Conservation (phyloP, 805 yeast genomes). For the Metschnikowia sp. region DNA sequence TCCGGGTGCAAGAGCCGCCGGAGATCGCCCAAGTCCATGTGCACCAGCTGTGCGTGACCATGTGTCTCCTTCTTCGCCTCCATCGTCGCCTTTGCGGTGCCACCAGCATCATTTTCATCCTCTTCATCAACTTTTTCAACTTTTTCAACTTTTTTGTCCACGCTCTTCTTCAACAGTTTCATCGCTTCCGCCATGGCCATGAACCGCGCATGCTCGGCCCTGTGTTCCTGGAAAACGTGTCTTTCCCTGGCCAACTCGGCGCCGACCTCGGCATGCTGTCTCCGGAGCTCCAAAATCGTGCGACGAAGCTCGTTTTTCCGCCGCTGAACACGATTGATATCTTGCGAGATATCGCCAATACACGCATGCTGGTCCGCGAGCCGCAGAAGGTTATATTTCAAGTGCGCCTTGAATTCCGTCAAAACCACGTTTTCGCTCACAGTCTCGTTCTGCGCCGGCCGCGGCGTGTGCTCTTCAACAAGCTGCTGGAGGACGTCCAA, state of each 20-base stretch:
- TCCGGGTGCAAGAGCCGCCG: slow-evolving; percentile 5
- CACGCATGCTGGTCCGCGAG: slow-evolving; percentile 34
- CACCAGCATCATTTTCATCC: no score
- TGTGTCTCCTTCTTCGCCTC: no score
- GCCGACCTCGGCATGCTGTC: slow-evolving; percentile 31
- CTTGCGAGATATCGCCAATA: slow-evolving; percentile 28
- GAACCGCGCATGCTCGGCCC: slow-evolving; percentile 17
- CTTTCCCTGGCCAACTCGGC: slow-evolving; percentile 29
- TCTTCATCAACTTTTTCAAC: no score
- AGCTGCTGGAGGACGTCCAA: slow-evolving; percentile 37
- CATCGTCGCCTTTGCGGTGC: no score
- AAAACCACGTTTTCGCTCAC: slow-evolving; percentile 25
- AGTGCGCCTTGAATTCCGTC: slow-evolving; percentile 30
- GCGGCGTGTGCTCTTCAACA: slow-evolving; percentile 28
- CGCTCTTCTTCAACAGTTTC: neutral
- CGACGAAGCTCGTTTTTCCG: slow-evolving; percentile 30
- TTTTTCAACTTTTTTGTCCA: no score
- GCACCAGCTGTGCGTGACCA: neutral
- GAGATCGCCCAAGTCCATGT: slow-evolving; percentile 4
- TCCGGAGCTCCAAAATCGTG: slow-evolving; percentile 28
- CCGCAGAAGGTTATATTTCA: slow-evolving; percentile 26
- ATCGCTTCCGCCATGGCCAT: slow-evolving; percentile 12
- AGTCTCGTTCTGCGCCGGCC: slow-evolving; percentile 10
- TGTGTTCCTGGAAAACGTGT: slow-evolving; percentile 15
- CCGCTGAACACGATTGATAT: slow-evolving; percentile 29